Percentiles rank a stretch among this genome's conserved stretches.
Evolutionary conservation across 352 stramenopile species (phyloP).

Genomic region (Blastocystis sp.): DNA sequence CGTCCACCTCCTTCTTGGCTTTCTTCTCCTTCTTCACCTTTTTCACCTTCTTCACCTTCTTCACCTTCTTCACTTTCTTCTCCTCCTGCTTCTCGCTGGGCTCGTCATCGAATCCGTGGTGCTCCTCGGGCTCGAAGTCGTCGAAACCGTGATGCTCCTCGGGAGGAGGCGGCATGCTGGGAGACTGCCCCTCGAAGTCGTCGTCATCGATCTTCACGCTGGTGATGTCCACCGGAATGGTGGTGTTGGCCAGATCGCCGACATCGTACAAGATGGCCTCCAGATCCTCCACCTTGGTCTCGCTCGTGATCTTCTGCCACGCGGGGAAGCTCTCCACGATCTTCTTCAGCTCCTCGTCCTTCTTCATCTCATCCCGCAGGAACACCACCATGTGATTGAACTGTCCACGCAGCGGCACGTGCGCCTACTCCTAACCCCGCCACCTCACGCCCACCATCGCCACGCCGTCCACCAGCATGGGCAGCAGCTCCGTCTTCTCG

Average conservation of each 20-base stretch:
- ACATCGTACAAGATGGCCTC: slow-evolving; percentile 61
- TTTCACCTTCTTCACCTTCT: slow-evolving; percentile 69
- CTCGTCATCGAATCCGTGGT: slow-evolving; percentile 1
- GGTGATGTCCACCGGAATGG: slow-evolving; percentile 18
- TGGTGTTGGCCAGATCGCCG: slow-evolving; percentile 16
- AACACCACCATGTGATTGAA: slow-evolving; percentile 57
- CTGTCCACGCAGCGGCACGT: slow-evolving; percentile 51
- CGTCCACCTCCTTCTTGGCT: slow-evolving; percentile 7
- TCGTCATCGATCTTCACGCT: slow-evolving; percentile 51
- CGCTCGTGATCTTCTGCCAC: background rate
- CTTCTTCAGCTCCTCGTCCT: slow-evolving; percentile 15
- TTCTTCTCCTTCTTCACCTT: slow-evolving; percentile 68
- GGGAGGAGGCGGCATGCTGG: background rate
- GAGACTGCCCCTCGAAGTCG: background rate
- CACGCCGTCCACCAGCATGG: background rate
- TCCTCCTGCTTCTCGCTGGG: slow-evolving; percentile 5
- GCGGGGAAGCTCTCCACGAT: background rate
- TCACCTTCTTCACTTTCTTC: slow-evolving; percentile 69
- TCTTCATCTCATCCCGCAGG: slow-evolving; percentile 16
- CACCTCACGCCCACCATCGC: background rate
- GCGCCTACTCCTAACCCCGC: slow-evolving; percentile 5
- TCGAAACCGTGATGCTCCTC: slow-evolving; percentile 46
- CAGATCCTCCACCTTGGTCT: slow-evolving; percentile 5
- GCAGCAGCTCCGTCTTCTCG: slow-evolving; percentile 20
- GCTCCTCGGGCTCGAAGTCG: slow-evolving; percentile 15